phyloP scores from a whole-genome alignment of 1,284 basidiomycete species.

The Tremellales sp. region DNA sequence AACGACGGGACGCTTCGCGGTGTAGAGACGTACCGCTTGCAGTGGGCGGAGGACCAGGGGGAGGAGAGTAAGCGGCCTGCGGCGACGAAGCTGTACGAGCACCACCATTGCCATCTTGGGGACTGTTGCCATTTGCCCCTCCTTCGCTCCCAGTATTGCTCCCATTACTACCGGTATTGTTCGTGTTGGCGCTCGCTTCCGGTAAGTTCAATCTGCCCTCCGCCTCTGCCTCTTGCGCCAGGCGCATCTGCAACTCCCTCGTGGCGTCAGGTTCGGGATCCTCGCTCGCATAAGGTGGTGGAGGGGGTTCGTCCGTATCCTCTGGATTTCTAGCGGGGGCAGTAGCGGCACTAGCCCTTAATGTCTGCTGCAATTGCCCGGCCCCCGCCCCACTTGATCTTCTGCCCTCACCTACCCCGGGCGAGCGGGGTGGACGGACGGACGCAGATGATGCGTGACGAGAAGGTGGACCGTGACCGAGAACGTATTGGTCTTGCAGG shows the following conservation, averaged over 20 bases:
- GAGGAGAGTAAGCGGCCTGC: not conserved
- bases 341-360: too few species aligned
- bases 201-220: not conserved
- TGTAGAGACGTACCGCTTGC: not conserved
- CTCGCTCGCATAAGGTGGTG: slow-evolving; percentile 38
- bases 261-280: slow-evolving; percentile 46
- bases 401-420: too few species aligned
- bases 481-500: not conserved
- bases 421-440: not conserved
- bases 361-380: too few species aligned
- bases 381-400: too few species aligned
- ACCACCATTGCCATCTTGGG: too few species aligned
- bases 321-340: slow-evolving; percentile 4
- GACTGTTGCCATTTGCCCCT: too few species aligned
- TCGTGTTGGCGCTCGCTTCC: not conserved
- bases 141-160: not conserved
- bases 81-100: too few species aligned
- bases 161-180: not conserved
- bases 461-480: slow-evolving; percentile 7
- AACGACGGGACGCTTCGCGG: not conserved
- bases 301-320: slow-evolving; percentile 31
- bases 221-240: slow-evolving; percentile 29
- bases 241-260: slow-evolving; percentile 28
- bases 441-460: not conserved
- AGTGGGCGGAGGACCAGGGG: not conserved